phyloP scores from a whole-genome alignment of 2,329 filamentous ascomycete species.

The Aspergillus sp. region DNA sequence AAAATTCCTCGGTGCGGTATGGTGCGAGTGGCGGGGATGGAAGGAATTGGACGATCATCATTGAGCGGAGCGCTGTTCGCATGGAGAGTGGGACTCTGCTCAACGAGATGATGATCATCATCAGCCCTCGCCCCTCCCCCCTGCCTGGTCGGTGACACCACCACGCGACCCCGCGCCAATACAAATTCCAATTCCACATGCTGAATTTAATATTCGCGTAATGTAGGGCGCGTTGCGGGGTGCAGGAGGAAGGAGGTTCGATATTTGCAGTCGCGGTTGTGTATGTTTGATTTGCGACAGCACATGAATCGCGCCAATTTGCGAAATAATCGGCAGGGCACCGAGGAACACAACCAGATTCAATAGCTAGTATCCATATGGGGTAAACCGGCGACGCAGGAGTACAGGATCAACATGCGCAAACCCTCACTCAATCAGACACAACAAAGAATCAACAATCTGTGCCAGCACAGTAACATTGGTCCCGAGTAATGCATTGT shows the following conservation, averaged over 20 bases:
- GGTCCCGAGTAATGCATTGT: not conserved
- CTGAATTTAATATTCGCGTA: not conserved
- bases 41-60: not conserved
- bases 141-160: not conserved
- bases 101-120: not conserved
- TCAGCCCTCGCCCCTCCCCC: not conserved
- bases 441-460: conserved; percentile 8
- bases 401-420: not conserved
- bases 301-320: not conserved
- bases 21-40: not conserved
- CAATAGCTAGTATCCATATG: not conserved
- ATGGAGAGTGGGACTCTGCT: not conserved
- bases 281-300: not conserved
- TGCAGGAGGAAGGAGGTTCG: not conserved
- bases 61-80: not conserved
- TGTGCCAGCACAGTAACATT: conserved; percentile 22
- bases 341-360: not conserved
- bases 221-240: not conserved
- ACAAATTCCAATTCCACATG: not conserved
- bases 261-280: not conserved
- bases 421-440: not conserved
- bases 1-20: not conserved
- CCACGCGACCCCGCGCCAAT: not conserved
- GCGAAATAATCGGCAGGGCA: not conserved
- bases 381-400: not conserved